Base-by-base conservation (phyloP, 139 green algal species). In the Yamagishiella unicocca region DNA sequence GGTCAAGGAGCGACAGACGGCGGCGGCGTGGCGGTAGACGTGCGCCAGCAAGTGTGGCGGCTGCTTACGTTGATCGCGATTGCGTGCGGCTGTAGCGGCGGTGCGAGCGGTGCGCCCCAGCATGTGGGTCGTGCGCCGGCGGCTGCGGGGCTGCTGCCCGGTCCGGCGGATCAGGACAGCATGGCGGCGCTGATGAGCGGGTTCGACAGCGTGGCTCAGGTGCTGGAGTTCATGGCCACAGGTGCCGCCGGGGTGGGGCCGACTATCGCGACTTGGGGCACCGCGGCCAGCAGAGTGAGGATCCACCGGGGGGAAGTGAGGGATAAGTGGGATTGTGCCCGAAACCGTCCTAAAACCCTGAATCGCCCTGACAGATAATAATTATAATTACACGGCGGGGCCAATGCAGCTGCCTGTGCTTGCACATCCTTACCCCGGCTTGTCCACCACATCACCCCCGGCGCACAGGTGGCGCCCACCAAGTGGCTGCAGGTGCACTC, bases 221-320 rank as follows among this genome's bases (percentile, higher is more conserved):
- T 73, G 24, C 77, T 84, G 25, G 55, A 73, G 38, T 84, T 84
- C 77, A 43, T 84, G 77, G 77, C 77, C 1, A 58, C 58, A 58
- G 77, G 77, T 84, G 62, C 33, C 53, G 8, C 19, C 17, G 50
- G 50, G 50, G 50, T 12, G 50, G 14, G 17, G 50, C n/a, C n/a
- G n/a, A n/a, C n/a, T n/a, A n/a, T n/a, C n/a, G n/a, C n/a, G n/a
- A n/a, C n/a, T n/a, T n/a, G n/a, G n/a, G n/a, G n/a, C n/a, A n/a
- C n/a, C n/a, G n/a, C n/a, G n/a, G n/a, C n/a, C n/a, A n/a, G n/a
- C n/a, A n/a, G n/a, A n/a, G n/a, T n/a, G n/a, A n/a, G n/a, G n/a
- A n/a, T n/a, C n/a, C n/a, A n/a, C n/a, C n/a, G n/a, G n/a, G n/a
- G n/a, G n/a, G n/a, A n/a, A n/a, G n/a, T n/a, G n/a, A n/a, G n/a